A percentile compares a stretch with the other conserved stretches of the same genome.
phyloP scores from a whole-genome alignment of 2,329 filamentous ascomycete genomes.

The Orbilia brochopaga region DNA sequence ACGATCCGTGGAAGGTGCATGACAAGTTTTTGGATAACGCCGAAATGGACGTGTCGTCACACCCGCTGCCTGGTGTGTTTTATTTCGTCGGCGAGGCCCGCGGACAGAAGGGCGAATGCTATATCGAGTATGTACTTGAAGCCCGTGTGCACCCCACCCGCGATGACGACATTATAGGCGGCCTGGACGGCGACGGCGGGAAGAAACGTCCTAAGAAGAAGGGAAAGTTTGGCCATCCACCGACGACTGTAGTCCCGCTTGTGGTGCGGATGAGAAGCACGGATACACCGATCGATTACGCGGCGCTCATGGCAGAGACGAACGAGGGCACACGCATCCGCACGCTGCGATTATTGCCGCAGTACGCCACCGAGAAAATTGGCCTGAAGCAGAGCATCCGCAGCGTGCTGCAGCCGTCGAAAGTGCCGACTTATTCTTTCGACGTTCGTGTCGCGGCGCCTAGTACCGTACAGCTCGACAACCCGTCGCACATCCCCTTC shows the following conservation, averaged over 20 bases:
- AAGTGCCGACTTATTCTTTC: constrained; percentile 39
- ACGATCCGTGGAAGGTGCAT: constrained; percentile 33
- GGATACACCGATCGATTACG: constrained; percentile 28
- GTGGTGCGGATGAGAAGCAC: constrained; percentile 24
- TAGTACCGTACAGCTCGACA: constrained; percentile 32
- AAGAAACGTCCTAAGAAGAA: too few relatives aligned
- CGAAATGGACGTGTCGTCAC: constrained; percentile 32
- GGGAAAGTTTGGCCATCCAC: too few relatives aligned
- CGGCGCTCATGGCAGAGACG: constrained; percentile 5
- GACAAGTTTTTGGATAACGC: constrained; percentile 41
- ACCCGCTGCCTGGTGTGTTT: constrained; percentile 40
- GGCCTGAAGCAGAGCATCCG: constrained; percentile 29
- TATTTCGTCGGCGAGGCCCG: constrained; percentile 31
- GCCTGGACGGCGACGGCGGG: not conserved
- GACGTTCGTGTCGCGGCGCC: constrained; percentile 23
- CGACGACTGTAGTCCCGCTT: constrained; percentile 28
- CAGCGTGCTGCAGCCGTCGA: constrained; percentile 30
- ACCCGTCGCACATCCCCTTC: constrained; percentile 28
- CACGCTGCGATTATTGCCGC: constrained; percentile 25
- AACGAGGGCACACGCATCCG: constrained; percentile 23
- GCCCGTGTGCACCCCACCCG: constrained; percentile 13
- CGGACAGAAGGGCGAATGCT: constrained; percentile 16
- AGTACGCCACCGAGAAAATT: constrained; percentile 31
- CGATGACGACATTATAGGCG: not conserved
- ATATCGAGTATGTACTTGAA: constrained; percentile 43